phyloP scores from a whole-genome alignment of 768 basidiomycete species.

The Tricholoma bakamatsutake region DNA sequence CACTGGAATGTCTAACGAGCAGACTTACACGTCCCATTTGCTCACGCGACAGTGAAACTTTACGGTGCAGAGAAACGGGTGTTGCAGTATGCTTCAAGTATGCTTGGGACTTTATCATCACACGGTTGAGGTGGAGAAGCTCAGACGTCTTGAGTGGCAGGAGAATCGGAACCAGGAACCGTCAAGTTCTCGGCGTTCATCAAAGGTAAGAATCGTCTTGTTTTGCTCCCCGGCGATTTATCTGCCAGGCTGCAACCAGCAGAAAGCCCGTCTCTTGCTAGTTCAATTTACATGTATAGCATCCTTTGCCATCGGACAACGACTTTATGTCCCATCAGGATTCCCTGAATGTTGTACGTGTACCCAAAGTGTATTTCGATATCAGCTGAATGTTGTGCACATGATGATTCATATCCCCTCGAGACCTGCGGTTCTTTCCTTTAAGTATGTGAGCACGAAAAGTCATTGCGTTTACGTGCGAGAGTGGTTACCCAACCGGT shows the following conservation, averaged over 20 bases:
- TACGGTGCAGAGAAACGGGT: constrained; percentile 25
- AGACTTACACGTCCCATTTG: constrained; percentile 39
- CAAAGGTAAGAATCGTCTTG: neutral
- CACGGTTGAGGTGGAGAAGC: constrained; percentile 14
- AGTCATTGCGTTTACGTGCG: too few relatives aligned
- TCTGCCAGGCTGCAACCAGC: neutral
- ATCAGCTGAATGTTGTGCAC: neutral
- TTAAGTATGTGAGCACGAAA: too few relatives aligned
- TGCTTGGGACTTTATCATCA: constrained; percentile 32
- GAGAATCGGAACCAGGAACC: neutral
- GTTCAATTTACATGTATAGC: neutral
- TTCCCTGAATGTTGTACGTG: neutral
- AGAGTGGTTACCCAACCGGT: too few relatives aligned
- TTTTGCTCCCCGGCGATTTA: neutral
- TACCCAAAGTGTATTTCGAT: neutral
- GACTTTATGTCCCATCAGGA: neutral
- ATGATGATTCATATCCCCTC: too few relatives aligned
- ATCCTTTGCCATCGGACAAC: neutral
- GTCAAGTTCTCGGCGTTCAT: neutral
- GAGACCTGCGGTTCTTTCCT: too few relatives aligned
- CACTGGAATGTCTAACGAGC: constrained; percentile 57
- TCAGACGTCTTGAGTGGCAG: neutral
- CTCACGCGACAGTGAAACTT: constrained; percentile 27
- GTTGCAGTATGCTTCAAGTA: constrained; percentile 36
- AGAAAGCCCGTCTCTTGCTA: neutral